Conservation (phyloP, 768 basidiomycete genomes). For the Pleurotus salmoneostramineus region DNA sequence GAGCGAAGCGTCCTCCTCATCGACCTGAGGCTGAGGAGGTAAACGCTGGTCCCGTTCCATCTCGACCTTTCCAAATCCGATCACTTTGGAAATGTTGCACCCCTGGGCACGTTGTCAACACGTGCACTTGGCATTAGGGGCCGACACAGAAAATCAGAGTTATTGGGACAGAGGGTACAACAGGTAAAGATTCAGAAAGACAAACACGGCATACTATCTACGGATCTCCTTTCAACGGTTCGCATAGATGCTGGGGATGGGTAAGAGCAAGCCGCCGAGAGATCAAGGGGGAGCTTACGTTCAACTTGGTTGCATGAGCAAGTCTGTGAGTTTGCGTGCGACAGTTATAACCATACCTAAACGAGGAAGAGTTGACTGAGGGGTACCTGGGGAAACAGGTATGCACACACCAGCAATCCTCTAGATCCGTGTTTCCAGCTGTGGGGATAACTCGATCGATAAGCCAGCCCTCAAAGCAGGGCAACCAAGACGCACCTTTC, state of each 20-base stretch:
- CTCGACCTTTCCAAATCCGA: background rate
- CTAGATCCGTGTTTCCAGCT: slow-evolving; percentile 14
- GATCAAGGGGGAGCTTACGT: background rate
- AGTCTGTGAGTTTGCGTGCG: slow-evolving; percentile 25
- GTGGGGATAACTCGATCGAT: background rate
- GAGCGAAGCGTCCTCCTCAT: slow-evolving; percentile 3
- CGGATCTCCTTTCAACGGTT: slow-evolving; percentile 1
- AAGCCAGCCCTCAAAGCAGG: background rate
- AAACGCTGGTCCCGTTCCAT: slow-evolving; percentile 2
- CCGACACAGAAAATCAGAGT: background rate
- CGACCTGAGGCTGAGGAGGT: background rate
- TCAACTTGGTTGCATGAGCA: slow-evolving; percentile 16
- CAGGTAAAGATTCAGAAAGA: too few relatives aligned
- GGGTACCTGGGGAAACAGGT: background rate
- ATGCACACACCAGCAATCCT: slow-evolving; percentile 27
- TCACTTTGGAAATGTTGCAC: background rate
- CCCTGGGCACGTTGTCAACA: background rate
- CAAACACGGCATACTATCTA: background rate
- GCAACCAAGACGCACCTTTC: slow-evolving; percentile 6
- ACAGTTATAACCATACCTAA: slow-evolving; percentile 31
- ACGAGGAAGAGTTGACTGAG: background rate
- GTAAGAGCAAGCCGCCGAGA: background rate
- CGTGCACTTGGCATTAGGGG: background rate
- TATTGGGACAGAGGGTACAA: too few relatives aligned
- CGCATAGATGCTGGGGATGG: slow-evolving; percentile 1